Evolutionary conservation across 2,329 filamentous ascomycete genomes (phyloP).

Genomic region (Ramularia collo-cygni): DNA sequence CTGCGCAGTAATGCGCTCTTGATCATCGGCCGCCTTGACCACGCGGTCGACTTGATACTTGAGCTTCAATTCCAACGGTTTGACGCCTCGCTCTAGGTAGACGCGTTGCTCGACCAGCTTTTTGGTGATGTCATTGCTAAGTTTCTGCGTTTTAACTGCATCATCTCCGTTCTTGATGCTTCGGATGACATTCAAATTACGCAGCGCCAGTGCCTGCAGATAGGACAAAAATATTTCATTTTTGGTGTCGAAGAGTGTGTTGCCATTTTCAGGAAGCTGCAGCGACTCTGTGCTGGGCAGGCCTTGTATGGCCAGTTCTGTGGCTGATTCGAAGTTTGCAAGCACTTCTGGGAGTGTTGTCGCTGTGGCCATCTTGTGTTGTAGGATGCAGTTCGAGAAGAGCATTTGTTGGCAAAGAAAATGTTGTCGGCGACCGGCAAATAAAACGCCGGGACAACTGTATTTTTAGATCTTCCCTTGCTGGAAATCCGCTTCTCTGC

Average conservation of each 20-base stretch:
- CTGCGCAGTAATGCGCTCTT: slow-evolving; percentile 43
- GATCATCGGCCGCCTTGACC: slow-evolving; percentile 75
- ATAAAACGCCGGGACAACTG: too few species aligned
- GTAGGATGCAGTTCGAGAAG: background rate
- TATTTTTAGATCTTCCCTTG: too few species aligned
- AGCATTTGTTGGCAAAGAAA: background rate
- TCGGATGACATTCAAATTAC: slow-evolving; percentile 43
- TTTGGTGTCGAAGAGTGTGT: slow-evolving; percentile 91
- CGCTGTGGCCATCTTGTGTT: slow-evolving; percentile 25
- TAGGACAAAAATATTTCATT: slow-evolving; percentile 97
- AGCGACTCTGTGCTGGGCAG: slow-evolving; percentile 55
- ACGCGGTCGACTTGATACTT: slow-evolving; percentile 97
- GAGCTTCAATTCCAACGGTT: slow-evolving; percentile 79
- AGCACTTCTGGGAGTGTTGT: slow-evolving; percentile 37
- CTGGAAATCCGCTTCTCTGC: too few species aligned
- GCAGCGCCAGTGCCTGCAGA: slow-evolving; percentile 81
- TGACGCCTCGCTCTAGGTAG: slow-evolving; percentile 86
- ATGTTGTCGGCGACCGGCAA: too few species aligned
- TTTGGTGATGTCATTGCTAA: slow-evolving; percentile 61
- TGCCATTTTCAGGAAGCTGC: slow-evolving; percentile 72
- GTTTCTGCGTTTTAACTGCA: slow-evolving; percentile 33
- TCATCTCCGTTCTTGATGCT: slow-evolving; percentile 32
- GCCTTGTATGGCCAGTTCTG: slow-evolving; percentile 51
- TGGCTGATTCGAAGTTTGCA: slow-evolving; percentile 48
- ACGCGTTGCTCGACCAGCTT: slow-evolving; percentile 89